Evolutionary conservation across 108 stramenopile species (phyloP), one percentile per base, ranked within the genome.

Genomic region (Cyclotella atomus): DNA sequence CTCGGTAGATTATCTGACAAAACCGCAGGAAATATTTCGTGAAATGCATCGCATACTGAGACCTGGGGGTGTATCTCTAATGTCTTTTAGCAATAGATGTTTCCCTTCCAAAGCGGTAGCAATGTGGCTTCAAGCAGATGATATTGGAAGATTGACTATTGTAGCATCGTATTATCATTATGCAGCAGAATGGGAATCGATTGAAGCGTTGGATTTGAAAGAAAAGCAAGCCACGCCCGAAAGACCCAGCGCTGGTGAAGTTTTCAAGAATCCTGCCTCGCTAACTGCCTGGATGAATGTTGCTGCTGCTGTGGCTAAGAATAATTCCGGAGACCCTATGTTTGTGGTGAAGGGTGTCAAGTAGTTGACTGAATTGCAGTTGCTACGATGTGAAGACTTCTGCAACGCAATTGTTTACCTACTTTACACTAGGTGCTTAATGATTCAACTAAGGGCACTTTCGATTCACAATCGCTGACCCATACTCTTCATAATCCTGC

Each of bases 401-500:
- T n/a, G n/a, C n/a, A n/a, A n/a, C n/a, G n/a, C n/a, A n/a, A n/a
- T n/a, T n/a, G n/a, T n/a, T n/a, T n/a, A n/a, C n/a, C n/a, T n/a
- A n/a, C n/a, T n/a, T n/a, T n/a, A n/a, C n/a, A n/a, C n/a, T n/a
- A n/a, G n/a, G n/a, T n/a, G n/a, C n/a, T n/a, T n/a, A n/a, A n/a
- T n/a, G n/a, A n/a, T n/a, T n/a, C n/a, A n/a, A n/a, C 17, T 86
- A 98, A 19, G 96, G 96, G 79, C 97, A 98, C 71, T 97, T 98
- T 50, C 93, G 86, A 84, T 97, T 92, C 49, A 98, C 93, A 84
- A 96, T 95, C 23, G 88, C 84, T 32, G 94, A 70, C 0, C 98
- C 98, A 73, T 90, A 91, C 82, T 99, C 99, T 62, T 97, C 95
- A 68, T 97, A 99, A 60, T 99, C 97, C 24, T 75, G 76, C 65